Percentiles rank a stretch among this genome's conserved stretches.
phyloP scores from a whole-genome alignment of 2,329 filamentous ascomycete genomes.

The Thelonectria rubi region DNA sequence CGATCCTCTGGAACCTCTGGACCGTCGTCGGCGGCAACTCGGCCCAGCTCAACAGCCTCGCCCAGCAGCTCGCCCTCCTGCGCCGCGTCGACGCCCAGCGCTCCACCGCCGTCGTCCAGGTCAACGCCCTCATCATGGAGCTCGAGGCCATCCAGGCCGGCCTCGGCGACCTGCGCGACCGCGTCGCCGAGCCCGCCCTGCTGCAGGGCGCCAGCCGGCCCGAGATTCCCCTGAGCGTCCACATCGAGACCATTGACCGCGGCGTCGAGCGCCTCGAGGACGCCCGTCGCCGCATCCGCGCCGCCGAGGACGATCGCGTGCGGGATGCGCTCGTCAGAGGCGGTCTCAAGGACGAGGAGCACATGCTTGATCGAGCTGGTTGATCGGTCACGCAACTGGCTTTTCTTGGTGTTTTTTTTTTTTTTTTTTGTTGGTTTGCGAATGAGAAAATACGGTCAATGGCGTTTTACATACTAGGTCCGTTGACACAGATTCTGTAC shows the following conservation, averaged over 20 bases:
- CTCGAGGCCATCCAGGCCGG: constrained; percentile 77
- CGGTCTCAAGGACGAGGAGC: constrained; percentile 51
- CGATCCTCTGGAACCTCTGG: constrained; percentile 76
- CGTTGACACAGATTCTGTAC: neutral
- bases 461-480: neutral
- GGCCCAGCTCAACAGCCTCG: constrained; percentile 66
- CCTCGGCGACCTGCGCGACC: constrained; percentile 75
- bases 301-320: constrained; percentile 67
- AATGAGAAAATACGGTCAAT: neutral
- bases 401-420: neutral
- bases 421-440: neutral
- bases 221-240: constrained; percentile 71
- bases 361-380: constrained; percentile 38
- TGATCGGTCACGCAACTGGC: neutral
- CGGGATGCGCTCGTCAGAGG: constrained; percentile 60
- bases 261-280: constrained; percentile 76
- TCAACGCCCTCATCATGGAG: constrained; percentile 75
- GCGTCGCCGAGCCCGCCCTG: constrained; percentile 73
- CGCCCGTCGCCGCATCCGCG: constrained; percentile 67
- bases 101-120: constrained; percentile 70
- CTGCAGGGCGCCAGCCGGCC: constrained; percentile 51
- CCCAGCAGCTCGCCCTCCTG: constrained; percentile 71
- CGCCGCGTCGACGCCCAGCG: constrained; percentile 73
- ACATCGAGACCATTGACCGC: constrained; percentile 78
- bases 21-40: constrained; percentile 77